phyloP scores from a whole-genome alignment of 2,329 filamentous ascomycete species.

The Phyllosticta capitalensis region DNA sequence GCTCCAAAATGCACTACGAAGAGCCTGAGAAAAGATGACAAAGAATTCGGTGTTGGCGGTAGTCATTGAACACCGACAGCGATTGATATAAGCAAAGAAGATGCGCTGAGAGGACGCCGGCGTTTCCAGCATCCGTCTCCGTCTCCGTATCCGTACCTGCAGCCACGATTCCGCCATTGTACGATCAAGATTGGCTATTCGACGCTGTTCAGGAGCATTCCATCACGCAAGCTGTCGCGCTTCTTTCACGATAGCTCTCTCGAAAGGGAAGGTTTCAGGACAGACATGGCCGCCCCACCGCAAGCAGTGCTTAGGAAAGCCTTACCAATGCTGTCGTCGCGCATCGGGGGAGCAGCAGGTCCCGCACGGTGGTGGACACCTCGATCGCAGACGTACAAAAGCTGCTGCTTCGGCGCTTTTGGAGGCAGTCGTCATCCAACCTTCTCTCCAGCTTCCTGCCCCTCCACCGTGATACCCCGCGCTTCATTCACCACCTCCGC shows the following conservation, averaged over 20 bases:
- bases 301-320: conserved; percentile 22
- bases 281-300: conserved; percentile 15
- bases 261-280: neutral
- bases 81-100: neutral
- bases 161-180: neutral
- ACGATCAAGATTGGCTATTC: neutral
- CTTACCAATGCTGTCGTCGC: conserved; percentile 19
- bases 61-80: neutral
- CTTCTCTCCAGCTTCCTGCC: neutral
- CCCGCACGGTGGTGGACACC: neutral
- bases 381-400: conserved; percentile 5
- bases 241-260: neutral
- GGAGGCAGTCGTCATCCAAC: neutral
- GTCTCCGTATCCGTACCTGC: neutral
- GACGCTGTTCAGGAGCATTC: conserved; percentile 8
- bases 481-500: conserved; percentile 12
- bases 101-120: neutral
- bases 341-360: neutral
- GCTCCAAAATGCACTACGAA: neutral
- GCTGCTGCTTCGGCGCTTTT: neutral
- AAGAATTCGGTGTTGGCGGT: neutral
- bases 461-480: neutral
- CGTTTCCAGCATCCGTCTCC: neutral
- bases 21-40: neutral
- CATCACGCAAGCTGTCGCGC: neutral